These are phyloP conservation scores for Pseudotulostoma volvatum DNA, from an alignment of 495 filamentous ascomycete genomes.

Conservation along the genomic window DNA sequence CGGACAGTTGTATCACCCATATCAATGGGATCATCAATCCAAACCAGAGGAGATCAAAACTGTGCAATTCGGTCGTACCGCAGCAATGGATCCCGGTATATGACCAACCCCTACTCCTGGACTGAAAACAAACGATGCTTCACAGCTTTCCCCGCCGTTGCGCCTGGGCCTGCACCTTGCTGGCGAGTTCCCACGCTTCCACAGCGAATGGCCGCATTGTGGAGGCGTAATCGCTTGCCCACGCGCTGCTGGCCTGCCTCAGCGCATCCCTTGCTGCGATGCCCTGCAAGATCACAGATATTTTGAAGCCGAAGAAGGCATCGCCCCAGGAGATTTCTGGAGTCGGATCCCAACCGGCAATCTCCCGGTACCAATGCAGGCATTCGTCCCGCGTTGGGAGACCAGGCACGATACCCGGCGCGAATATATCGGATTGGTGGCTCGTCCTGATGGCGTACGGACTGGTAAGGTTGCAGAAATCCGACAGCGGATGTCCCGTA, in stretches of 20 bases:
- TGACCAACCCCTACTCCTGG: too few relatives aligned
- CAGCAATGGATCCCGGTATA: too few relatives aligned
- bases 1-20: too few relatives aligned
- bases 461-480: constrained; percentile 63
- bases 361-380: constrained; percentile 59
- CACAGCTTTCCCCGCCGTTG: constrained; percentile 35
- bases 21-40: too few relatives aligned
- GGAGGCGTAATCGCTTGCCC: constrained; percentile 54
- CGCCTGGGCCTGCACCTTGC: constrained; percentile 25
- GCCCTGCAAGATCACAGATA: constrained; percentile 78
- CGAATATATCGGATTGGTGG: constrained; percentile 33
- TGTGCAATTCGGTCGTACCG: too few relatives aligned
- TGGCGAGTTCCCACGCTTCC: constrained; percentile 55
- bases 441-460: constrained; percentile 43
- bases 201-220: constrained; percentile 50
- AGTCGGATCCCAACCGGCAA: constrained; percentile 49
- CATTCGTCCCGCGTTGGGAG: constrained; percentile 58
- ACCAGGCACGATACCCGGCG: constrained; percentile 45
- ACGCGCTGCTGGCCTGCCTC: constrained; percentile 77
- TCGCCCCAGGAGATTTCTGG: constrained; percentile 42
- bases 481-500: constrained; percentile 81
- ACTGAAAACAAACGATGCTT: too few relatives aligned
- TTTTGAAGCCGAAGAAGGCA: constrained; percentile 49
- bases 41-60: too few relatives aligned
- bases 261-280: constrained; percentile 74